phyloP scores from a whole-genome alignment of 139 green algal species.

The Prasinococcaceae sp. region DNA sequence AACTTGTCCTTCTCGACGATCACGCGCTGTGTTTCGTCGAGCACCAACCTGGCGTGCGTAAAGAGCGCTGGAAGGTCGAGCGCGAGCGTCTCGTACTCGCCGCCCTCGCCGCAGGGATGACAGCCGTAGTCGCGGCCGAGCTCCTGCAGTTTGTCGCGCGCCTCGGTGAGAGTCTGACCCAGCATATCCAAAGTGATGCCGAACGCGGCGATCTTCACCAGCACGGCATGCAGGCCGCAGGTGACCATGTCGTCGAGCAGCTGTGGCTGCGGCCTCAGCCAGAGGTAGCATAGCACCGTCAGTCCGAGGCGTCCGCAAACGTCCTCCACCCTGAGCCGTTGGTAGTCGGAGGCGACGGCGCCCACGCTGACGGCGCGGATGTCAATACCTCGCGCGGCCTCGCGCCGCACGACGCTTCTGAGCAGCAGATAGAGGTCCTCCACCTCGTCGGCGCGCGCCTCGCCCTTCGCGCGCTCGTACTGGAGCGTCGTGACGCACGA shows the following conservation, averaged over 20 bases:
- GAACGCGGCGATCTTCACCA: conserved; percentile 48
- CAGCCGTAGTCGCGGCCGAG: conserved; percentile 42
- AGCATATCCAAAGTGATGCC: too few species aligned
- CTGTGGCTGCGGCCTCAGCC: conserved; percentile 60
- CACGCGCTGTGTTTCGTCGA: conserved; percentile 28
- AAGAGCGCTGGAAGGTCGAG: conserved; percentile 61
- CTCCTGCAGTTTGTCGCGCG: conserved; percentile 38
- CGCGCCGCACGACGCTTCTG: neutral
- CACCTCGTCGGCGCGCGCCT: too few species aligned
- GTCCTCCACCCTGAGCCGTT: conserved; percentile 82
- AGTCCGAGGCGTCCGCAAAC: conserved; percentile 68
- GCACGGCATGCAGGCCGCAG: conserved; percentile 12
- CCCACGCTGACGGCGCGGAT: conserved; percentile 71
- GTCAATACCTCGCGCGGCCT: too few species aligned
- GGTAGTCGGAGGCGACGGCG: conserved; percentile 92
- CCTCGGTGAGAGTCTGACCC: conserved; percentile 43
- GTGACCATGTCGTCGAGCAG: conserved; percentile 44
- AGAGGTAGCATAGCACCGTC: conserved; percentile 78
- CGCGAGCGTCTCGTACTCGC: conserved; percentile 91
- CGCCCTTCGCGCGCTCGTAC: too few species aligned
- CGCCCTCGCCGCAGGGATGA: conserved; percentile 90
- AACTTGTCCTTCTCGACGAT: conserved; percentile 11
- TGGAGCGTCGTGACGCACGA: too few species aligned
- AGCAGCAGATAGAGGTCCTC: too few species aligned
- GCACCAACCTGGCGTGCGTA: conserved; percentile 40